phyloP scores from a whole-genome alignment of 2,329 filamentous ascomycete genomes.

The Periconia sp. region DNA sequence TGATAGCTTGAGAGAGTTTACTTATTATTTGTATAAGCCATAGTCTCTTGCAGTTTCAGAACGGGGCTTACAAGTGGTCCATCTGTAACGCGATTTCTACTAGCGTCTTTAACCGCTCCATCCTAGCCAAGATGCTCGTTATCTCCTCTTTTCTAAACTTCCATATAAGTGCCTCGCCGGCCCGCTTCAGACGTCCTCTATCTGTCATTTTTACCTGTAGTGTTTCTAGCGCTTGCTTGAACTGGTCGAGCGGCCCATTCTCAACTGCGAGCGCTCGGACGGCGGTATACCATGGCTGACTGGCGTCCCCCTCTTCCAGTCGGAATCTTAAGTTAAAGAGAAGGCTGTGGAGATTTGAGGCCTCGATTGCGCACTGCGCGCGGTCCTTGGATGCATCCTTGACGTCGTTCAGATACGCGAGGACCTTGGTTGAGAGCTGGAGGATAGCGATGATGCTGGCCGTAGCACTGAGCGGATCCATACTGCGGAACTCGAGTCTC shows the following conservation, averaged over 20 bases:
- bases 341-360: conserved; percentile 23
- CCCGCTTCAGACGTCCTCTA: conserved; percentile 13
- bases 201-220: conserved; percentile 15
- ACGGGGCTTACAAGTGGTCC: conserved; percentile 23
- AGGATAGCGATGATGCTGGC: conserved; percentile 27
- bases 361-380: conserved; percentile 20
- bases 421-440: conserved; percentile 19
- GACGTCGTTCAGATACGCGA: conserved; percentile 24
- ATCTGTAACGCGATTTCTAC: conserved; percentile 20
- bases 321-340: conserved; percentile 24
- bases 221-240: conserved; percentile 20
- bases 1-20: conserved; percentile 21
- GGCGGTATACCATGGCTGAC: conserved; percentile 23
- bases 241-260: conserved; percentile 29
- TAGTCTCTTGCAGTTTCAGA: conserved; percentile 5
- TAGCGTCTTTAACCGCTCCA: conserved; percentile 23
- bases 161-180: conserved; percentile 15
- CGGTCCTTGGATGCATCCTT: conserved; percentile 27
- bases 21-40: conserved; percentile 15
- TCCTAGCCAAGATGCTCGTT: conserved; percentile 17
- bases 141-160: conserved; percentile 24
- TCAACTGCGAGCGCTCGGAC: conserved; percentile 14
- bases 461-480: conserved; percentile 25
- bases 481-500: conserved; percentile 5
- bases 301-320: conserved; percentile 19